Conservation (phyloP, 2,329 filamentous ascomycete species). For the Capronia epimyces region DNA sequence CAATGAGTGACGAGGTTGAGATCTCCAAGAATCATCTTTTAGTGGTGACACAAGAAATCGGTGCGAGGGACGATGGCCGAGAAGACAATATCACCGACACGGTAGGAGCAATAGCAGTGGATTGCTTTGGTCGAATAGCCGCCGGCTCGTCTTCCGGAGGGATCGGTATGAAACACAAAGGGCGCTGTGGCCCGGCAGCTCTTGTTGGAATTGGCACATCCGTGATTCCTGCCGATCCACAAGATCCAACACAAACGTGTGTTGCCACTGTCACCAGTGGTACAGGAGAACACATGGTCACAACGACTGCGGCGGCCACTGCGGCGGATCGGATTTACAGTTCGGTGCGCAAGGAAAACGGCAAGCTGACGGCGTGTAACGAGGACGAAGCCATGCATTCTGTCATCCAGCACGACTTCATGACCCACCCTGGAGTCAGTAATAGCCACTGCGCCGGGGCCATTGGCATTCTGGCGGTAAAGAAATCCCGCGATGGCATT, state of each 20-base stretch:
- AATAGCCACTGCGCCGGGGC: constrained; percentile 76
- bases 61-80: constrained; percentile 5
- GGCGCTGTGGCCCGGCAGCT: constrained; percentile 85
- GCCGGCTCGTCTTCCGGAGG: constrained; percentile 94
- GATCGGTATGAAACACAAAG: constrained; percentile 96
- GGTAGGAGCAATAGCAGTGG: constrained; percentile 90
- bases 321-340: constrained; percentile 82
- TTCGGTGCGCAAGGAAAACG: constrained; percentile 58
- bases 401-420: constrained; percentile 86
- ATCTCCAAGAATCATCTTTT: not conserved
- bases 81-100: constrained; percentile 78
- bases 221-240: constrained; percentile 69
- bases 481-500: constrained; percentile 69
- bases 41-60: not conserved
- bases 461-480: constrained; percentile 85
- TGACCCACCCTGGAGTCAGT: constrained; percentile 77
- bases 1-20: constrained; percentile 2
- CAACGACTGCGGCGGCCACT: constrained; percentile 80
- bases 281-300: constrained; percentile 97
- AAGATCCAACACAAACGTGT: constrained; percentile 62
- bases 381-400: constrained; percentile 73
- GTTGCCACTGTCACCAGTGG: constrained; percentile 88
- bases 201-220: constrained; percentile 87
- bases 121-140: constrained; percentile 78
- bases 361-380: constrained; percentile 59